Evolutionary conservation across 768 basidiomycete species (phyloP).

Genomic region (Psilocybe tampanensis): DNA sequence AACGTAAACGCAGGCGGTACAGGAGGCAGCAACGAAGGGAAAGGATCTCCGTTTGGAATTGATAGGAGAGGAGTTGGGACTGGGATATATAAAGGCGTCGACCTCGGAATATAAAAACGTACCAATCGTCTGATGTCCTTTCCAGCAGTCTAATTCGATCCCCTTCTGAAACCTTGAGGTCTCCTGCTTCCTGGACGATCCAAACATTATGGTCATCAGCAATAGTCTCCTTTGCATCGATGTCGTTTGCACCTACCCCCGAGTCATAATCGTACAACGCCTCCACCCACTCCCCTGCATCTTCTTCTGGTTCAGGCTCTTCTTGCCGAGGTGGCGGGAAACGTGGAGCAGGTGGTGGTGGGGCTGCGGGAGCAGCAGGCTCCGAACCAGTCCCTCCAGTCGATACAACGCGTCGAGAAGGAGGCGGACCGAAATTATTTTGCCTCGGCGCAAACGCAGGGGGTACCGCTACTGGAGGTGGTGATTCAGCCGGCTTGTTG

Average conservation of each 20-base stretch:
- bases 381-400: constrained; percentile 27
- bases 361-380: constrained; percentile 22
- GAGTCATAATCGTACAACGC: constrained; percentile 77
- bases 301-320: constrained; percentile 36
- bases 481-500: constrained; percentile 33
- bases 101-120: constrained; percentile 28
- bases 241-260: constrained; percentile 41
- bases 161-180: constrained; percentile 60
- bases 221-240: neutral
- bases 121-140: constrained; percentile 79
- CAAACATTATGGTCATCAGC: neutral
- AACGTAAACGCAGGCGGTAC: constrained; percentile 1
- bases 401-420: constrained; percentile 40
- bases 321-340: constrained; percentile 30
- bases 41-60: constrained; percentile 3
- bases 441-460: constrained; percentile 47
- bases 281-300: constrained; percentile 73
- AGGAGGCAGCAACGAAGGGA: constrained; percentile 7
- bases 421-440: constrained; percentile 48
- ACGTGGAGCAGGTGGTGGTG: constrained; percentile 30
- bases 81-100: constrained; percentile 13
- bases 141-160: constrained; percentile 66
- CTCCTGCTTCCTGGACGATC: constrained; percentile 60
- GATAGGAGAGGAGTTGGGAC: constrained; percentile 3
- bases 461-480: constrained; percentile 34